These are phyloP conservation scores for Pyracantha coccinea DNA, from an alignment of 331 rosid genomes.

Conservation along the genomic window DNA sequence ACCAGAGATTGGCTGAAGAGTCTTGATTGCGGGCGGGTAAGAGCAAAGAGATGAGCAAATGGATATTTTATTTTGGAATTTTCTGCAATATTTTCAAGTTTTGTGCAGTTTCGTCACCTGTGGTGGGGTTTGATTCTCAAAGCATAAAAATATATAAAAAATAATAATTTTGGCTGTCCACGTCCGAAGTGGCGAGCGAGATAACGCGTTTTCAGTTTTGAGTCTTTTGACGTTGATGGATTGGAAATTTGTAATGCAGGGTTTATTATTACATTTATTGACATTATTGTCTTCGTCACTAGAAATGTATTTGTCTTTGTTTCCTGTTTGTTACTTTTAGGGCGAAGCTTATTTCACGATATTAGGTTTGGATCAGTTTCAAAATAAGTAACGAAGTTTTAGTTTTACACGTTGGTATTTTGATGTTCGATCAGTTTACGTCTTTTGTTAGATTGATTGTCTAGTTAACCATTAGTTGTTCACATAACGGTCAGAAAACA, in stretches of 20 bases:
- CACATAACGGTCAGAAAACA: too few species aligned
- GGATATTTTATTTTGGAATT: not conserved
- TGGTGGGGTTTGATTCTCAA: not conserved
- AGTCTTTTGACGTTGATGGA: not conserved
- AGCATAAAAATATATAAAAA: not conserved
- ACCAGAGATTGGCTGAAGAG: not conserved
- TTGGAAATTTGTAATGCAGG: not conserved
- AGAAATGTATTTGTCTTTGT: too few species aligned
- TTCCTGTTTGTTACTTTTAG: too few species aligned
- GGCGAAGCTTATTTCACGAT: too few species aligned
- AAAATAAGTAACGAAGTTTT: too few species aligned
- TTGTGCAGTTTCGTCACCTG: not conserved
- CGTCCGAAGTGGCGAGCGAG: not conserved
- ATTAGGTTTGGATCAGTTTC: too few species aligned
- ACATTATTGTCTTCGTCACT: too few species aligned
- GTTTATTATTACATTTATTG: not conserved
- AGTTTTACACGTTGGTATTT: too few species aligned
- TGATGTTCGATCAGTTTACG: too few species aligned
- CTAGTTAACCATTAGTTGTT: too few species aligned
- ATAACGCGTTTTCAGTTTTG: not conserved
- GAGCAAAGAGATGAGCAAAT: not conserved
- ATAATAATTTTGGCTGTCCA: not conserved
- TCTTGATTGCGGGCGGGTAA: not conserved
- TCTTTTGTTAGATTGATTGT: too few species aligned
- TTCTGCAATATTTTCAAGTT: not conserved